phyloP scores from a whole-genome alignment of 2,329 filamentous ascomycete genomes.

The Penicillium fuscoglaucum region DNA sequence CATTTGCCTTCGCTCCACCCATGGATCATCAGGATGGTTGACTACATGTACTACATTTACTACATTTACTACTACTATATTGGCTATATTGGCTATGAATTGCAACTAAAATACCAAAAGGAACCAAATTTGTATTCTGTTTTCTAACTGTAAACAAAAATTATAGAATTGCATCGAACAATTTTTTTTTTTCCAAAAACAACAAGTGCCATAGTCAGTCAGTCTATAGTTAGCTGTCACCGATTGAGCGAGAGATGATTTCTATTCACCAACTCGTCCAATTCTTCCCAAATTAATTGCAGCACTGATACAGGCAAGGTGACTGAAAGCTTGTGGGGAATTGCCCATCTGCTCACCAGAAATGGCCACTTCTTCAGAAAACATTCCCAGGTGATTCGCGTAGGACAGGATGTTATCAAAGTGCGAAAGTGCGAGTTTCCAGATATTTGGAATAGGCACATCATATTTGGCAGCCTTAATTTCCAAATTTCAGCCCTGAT shows the following conservation, averaged over 20 bases:
- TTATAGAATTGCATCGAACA: neutral
- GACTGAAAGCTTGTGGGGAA: conserved; percentile 76
- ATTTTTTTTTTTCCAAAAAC: neutral
- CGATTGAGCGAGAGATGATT: neutral
- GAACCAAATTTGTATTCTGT: neutral
- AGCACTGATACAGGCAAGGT: conserved; percentile 72
- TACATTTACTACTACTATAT: neutral
- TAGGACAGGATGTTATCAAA: conserved; percentile 79
- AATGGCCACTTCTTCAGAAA: conserved; percentile 74
- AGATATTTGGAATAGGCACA: conserved; percentile 36
- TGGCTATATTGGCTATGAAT: neutral
- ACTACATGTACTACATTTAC: neutral
- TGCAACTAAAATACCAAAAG: neutral
- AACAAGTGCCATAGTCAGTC: conserved; percentile 5
- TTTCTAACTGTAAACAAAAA: conserved; percentile 1
- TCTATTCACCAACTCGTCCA: conserved; percentile 11
- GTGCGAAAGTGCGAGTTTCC: conserved; percentile 58
- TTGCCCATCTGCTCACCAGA: conserved; percentile 77
- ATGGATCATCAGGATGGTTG: neutral
- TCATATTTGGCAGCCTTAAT: conserved; percentile 33
- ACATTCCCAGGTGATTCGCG: conserved; percentile 75
- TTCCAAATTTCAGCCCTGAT: neutral
- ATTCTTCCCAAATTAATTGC: conserved; percentile 70
- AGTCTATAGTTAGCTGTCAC: conserved; percentile 3
- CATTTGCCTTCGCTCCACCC: neutral